Evolutionary conservation across 495 filamentous ascomycete species (phyloP).

Genomic region (Annulohypoxylon moriforme): DNA sequence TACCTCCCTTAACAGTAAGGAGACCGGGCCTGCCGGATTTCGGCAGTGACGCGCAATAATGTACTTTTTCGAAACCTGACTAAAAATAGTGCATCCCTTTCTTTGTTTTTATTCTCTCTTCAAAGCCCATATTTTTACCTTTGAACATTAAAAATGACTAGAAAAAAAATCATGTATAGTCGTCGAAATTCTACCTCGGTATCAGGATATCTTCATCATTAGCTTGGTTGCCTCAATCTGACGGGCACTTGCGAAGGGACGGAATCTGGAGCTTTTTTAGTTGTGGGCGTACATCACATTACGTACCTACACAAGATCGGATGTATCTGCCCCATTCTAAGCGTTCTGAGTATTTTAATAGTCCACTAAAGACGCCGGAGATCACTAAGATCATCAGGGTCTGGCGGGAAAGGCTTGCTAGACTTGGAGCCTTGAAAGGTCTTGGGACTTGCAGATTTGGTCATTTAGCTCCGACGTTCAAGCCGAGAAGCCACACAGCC

Average conservation of each 20-base stretch:
- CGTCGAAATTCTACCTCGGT: not conserved
- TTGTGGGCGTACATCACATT: slow-evolving; percentile 5
- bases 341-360: too few species aligned
- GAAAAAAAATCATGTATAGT: not conserved
- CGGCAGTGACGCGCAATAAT: slow-evolving; percentile 8
- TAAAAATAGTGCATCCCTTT: slow-evolving; percentile 24
- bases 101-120: slow-evolving; percentile 4
- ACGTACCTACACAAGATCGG: slow-evolving; percentile 3
- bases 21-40: slow-evolving; percentile 10
- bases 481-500: slow-evolving; percentile 38
- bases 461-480: slow-evolving; percentile 23
- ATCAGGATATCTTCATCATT: not conserved
- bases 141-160: not conserved
- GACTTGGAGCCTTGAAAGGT: not conserved
- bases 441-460: too few species aligned
- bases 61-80: slow-evolving; percentile 6
- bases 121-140: not conserved
- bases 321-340: slow-evolving; percentile 13
- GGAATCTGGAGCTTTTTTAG: not conserved
- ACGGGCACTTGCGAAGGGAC: not conserved
- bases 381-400: slow-evolving; percentile 36
- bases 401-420: slow-evolving; percentile 6
- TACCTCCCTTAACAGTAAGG: slow-evolving; percentile 1
- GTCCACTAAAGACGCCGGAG: not conserved
- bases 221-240: slow-evolving; percentile 16